Evolutionary conservation across 805 yeast genomes (phyloP).

Genomic region (Zygoascus bituminiphila): DNA sequence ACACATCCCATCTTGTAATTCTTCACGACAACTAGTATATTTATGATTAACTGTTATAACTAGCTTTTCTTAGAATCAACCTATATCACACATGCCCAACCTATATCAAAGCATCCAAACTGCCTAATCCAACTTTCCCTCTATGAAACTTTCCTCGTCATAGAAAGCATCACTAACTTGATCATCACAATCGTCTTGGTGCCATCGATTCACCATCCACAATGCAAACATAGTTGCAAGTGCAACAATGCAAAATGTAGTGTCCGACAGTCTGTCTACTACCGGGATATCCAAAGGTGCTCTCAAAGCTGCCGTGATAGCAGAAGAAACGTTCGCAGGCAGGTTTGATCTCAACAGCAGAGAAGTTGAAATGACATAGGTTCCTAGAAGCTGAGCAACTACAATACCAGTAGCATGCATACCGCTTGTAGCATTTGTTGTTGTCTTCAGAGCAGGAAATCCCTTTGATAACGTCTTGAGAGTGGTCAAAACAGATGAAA

Average conservation of each 20-base stretch:
- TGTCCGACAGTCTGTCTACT: constrained; percentile 34
- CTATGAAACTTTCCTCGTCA: constrained; percentile 20
- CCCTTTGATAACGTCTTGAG: constrained; percentile 26
- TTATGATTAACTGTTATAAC: too few relatives aligned
- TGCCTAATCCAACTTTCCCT: constrained; percentile 13
- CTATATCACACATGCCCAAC: too few relatives aligned
- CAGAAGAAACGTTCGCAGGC: constrained; percentile 32
- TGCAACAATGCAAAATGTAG: constrained; percentile 28
- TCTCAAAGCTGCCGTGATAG: constrained; percentile 34
- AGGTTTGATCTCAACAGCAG: constrained; percentile 33
- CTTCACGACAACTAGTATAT: too few relatives aligned
- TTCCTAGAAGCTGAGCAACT: constrained; percentile 31
- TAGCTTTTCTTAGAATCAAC: too few relatives aligned
- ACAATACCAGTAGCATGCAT: constrained; percentile 18
- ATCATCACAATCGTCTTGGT: constrained; percentile 5
- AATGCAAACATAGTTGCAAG: constrained; percentile 24
- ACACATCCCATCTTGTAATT: too few relatives aligned
- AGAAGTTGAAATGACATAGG: constrained; percentile 34
- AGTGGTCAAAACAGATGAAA: constrained; percentile 32
- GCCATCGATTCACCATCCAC: constrained; percentile 12
- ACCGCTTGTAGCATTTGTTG: constrained; percentile 8
- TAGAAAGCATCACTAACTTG: constrained; percentile 7
- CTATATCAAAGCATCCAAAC: not conserved
- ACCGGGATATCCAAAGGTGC: constrained; percentile 31
- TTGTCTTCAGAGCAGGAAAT: constrained; percentile 21